phyloP scores from a whole-genome alignment of 2,329 filamentous ascomycete genomes.

The Sporothrix schenckii region DNA sequence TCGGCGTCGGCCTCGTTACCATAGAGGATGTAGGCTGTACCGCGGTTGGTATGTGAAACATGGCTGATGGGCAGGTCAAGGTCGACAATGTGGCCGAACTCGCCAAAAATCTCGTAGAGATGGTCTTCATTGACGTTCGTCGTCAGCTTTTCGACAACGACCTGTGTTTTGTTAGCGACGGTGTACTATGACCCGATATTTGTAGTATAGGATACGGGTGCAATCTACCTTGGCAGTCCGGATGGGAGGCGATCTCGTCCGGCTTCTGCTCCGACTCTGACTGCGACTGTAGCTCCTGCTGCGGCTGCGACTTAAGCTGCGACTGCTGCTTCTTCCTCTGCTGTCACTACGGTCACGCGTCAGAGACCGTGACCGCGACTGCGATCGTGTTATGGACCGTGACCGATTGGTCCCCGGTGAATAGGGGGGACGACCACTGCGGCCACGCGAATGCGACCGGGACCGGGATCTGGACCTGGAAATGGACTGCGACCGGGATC shows the following conservation, averaged over 20 bases:
- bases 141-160: conserved; percentile 93
- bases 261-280: conserved; percentile 34
- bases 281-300: conserved; percentile 2
- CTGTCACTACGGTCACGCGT: conserved; percentile 36
- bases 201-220: background rate
- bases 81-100: conserved; percentile 82
- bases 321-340: conserved; percentile 36
- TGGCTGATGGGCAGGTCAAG: conserved; percentile 89
- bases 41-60: conserved; percentile 69
- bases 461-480: conserved; percentile 19
- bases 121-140: conserved; percentile 92
- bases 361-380: conserved; percentile 13
- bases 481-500: conserved; percentile 22
- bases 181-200: background rate
- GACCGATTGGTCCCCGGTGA: conserved; percentile 1
- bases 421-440: conserved; percentile 4
- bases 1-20: conserved; percentile 77
- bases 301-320: conserved; percentile 11
- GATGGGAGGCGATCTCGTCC: conserved; percentile 18
- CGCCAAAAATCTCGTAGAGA: conserved; percentile 86
- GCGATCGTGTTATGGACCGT: conserved; percentile 12
- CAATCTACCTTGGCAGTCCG: conserved; percentile 23
- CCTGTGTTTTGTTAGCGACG: conserved; percentile 53
- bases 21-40: conserved; percentile 91
- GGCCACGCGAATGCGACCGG: background rate